Evolutionary conservation across 2,329 filamentous ascomycete genomes (phyloP).

Genomic region (Aspergillus pseudonomiae): DNA sequence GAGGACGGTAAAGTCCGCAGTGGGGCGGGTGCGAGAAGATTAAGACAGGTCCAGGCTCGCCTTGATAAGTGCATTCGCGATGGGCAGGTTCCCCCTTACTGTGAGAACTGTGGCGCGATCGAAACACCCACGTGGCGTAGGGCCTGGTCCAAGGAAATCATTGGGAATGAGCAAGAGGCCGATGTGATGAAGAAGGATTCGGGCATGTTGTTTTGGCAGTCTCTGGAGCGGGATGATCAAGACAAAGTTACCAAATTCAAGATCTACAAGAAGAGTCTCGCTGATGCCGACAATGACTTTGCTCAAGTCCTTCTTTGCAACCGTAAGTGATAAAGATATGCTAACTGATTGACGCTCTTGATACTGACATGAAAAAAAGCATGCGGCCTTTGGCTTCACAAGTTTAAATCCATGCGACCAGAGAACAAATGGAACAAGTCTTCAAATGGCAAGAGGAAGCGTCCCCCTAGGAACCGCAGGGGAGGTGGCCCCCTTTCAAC

Average conservation of each 20-base stretch:
- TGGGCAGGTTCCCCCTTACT: constrained; percentile 85
- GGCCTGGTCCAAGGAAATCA: constrained; percentile 77
- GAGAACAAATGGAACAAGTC: constrained; percentile 78
- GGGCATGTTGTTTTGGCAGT: constrained; percentile 72
- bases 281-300: constrained; percentile 70
- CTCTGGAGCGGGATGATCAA: constrained; percentile 64
- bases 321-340: constrained; percentile 57
- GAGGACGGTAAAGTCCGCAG: constrained; percentile 46
- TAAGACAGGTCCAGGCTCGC: constrained; percentile 62
- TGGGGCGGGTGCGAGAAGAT: constrained; percentile 64
- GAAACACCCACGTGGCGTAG: constrained; percentile 97
- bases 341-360: constrained; percentile 1
- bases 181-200: constrained; percentile 74
- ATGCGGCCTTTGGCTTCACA: constrained; percentile 92
- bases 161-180: constrained; percentile 70
- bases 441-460: constrained; percentile 44
- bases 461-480: constrained; percentile 39
- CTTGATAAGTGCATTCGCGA: constrained; percentile 65
- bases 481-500: constrained; percentile 36
- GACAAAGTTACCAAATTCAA: constrained; percentile 69
- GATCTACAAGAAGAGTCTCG: constrained; percentile 73
- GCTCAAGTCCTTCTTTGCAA: constrained; percentile 82
- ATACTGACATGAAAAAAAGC: constrained; percentile 48
- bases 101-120: constrained; percentile 90
- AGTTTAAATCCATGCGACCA: constrained; percentile 83